Base-by-base conservation (phyloP, 2,329 filamentous ascomycete genomes). In the Immersiporthe knoxdaviesiana region DNA sequence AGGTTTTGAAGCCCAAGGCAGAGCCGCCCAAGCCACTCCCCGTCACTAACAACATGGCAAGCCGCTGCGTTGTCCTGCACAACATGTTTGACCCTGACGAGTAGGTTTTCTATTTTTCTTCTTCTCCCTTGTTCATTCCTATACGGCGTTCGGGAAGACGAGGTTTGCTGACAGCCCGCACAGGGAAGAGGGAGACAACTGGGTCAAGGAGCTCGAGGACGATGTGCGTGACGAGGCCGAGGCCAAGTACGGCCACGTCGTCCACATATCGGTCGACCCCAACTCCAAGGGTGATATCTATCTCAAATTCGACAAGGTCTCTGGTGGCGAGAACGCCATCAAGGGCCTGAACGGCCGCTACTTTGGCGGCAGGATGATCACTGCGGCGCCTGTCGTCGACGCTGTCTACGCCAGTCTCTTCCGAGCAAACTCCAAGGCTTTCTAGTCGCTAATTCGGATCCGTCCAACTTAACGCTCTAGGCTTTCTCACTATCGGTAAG, bases 331-430 rank as follows among this genome's bases (percentile, higher is more conserved):
- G 82, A 98, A 97, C 79, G 96, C 96, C 76, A 97, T 98, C 83
- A 97, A 97, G 80, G 96, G 96, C 78, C 89, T 99, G 72, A 98
- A 99, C 81, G 96, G 96, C 77, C 91, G 96, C 78, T 97, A 92
- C 81, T 99, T 99, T 81, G 96, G 93, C 78, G 93, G 93, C 77
- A 89, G 91, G 77, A 93, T 93, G 85, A 97, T 99, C 80, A 95
- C 92, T 79, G 96, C 95, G 76, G 92, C 94, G 73, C 96, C 94
- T 80, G 93, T 99, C 83, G 95, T 98, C 80, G 96, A 99, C 82
- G 95, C 95, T 77, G 93, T 99, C 83, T 99, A 98, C 89, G 96
- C 93, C 89, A 97, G 92, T 87, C 89, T 97, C 82, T 97, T 96
- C 85, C 92, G 69, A 69, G 69, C 91, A 81, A 91, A 92, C 80